Evolutionary conservation across 345 rosid genomes (phyloP).

Genomic region (Eucalyptus curtisii): DNA sequence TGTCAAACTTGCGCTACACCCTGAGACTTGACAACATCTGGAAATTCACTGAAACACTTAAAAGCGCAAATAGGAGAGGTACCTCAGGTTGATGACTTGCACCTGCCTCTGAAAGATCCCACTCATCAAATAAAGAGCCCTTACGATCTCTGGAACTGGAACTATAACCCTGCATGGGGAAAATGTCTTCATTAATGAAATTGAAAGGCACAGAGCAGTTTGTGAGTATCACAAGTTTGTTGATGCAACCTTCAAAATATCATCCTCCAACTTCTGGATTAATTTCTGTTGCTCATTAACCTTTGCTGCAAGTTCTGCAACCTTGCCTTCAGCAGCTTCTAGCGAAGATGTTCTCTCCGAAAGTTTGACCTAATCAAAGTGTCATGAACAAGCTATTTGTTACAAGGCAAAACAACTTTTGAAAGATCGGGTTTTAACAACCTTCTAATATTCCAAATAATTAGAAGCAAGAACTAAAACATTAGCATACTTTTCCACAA

Average conservation of each 20-base stretch:
- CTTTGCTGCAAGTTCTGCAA: slow-evolving; percentile 58
- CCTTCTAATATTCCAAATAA: neutral
- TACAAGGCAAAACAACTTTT: neutral
- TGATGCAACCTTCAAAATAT: slow-evolving; percentile 68
- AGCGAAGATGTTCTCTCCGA: slow-evolving; percentile 65
- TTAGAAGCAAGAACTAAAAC: neutral
- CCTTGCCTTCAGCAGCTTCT: slow-evolving; percentile 67
- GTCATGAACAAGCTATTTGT: neutral
- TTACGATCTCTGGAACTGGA: slow-evolving; percentile 80
- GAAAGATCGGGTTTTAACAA: neutral
- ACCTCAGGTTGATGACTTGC: slow-evolving; percentile 68
- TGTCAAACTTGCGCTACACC: neutral
- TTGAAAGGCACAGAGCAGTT: neutral
- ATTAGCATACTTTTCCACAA: neutral
- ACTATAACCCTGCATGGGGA: slow-evolving; percentile 58
- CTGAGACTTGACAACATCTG: neutral
- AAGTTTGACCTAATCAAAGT: slow-evolving; percentile 55
- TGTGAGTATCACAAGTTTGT: neutral
- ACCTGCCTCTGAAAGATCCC: slow-evolving; percentile 91
- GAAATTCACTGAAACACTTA: neutral
- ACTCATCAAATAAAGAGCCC: slow-evolving; percentile 62
- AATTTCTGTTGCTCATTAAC: slow-evolving; percentile 72
- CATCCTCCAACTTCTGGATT: slow-evolving; percentile 96
- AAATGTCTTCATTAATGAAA: neutral
- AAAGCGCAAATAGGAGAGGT: neutral